Percentiles rank a stretch among this genome's conserved stretches.
Evolutionary conservation across 2,329 filamentous ascomycete genomes (phyloP).

Genomic region (Erysiphe pulchra): DNA sequence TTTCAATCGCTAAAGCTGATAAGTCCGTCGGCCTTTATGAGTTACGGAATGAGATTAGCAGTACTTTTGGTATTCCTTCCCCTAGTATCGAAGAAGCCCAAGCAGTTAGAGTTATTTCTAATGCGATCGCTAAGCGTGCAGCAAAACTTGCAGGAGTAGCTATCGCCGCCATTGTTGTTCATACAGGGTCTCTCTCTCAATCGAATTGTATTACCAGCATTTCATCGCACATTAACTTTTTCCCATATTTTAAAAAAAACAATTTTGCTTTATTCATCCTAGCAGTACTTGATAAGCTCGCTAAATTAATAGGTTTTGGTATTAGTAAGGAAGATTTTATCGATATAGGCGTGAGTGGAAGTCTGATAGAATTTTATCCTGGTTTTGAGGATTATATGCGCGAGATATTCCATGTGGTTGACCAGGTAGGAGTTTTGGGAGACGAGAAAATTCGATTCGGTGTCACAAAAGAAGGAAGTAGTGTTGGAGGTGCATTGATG

Average conservation of each 20-base stretch:
- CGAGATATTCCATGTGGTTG: constrained; percentile 51
- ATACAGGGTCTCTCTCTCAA: constrained; percentile 51
- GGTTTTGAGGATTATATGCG: constrained; percentile 73
- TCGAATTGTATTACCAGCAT: constrained; percentile 8
- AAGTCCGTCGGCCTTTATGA: constrained; percentile 42
- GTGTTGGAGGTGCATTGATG: constrained; percentile 85
- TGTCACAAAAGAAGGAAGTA: constrained; percentile 88
- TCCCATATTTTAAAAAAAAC: constrained; percentile 8
- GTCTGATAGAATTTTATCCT: constrained; percentile 86
- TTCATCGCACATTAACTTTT: constrained; percentile 6
- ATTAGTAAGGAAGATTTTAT: constrained; percentile 33
- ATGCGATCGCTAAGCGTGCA: constrained; percentile 67
- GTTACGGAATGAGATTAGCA: constrained; percentile 55
- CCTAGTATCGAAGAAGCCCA: constrained; percentile 63
- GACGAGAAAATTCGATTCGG: constrained; percentile 79
- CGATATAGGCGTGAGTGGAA: constrained; percentile 86
- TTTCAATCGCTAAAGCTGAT: constrained; percentile 70
- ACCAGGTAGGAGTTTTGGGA: constrained; percentile 51
- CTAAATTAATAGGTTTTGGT: constrained; percentile 6
- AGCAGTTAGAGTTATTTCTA: constrained; percentile 61
- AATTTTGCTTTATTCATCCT: constrained; percentile 8
- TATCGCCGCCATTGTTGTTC: constrained; percentile 59
- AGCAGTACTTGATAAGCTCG: constrained; percentile 9
- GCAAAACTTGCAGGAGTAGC: constrained; percentile 73
- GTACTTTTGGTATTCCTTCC: constrained; percentile 48